Conservation (phyloP, 768 basidiomycete genomes). For the Suillus decipiens region DNA sequence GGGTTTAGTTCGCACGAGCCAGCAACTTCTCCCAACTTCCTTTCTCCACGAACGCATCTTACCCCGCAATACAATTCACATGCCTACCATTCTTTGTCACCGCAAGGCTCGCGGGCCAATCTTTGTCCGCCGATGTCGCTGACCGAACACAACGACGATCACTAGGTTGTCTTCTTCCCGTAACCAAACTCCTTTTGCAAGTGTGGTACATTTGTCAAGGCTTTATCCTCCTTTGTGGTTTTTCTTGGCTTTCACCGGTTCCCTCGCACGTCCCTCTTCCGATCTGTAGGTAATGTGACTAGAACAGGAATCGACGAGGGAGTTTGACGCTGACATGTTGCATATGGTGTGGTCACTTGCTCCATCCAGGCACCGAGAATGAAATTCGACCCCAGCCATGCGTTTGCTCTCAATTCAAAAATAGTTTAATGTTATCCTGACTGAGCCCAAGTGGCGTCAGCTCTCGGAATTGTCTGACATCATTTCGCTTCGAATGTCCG, state of each 20-base stretch:
- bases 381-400: not conserved
- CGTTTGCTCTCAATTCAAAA: not conserved
- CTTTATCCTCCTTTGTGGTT: not conserved
- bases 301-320: not conserved
- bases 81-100: not conserved
- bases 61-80: constrained; percentile 9
- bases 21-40: constrained; percentile 4
- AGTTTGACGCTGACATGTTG: not conserved
- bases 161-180: not conserved
- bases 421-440: not conserved
- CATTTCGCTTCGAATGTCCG: not conserved
- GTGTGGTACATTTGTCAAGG: not conserved
- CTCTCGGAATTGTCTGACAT: not conserved
- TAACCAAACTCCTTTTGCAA: not conserved
- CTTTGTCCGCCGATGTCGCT: not conserved
- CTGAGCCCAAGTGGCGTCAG: not conserved
- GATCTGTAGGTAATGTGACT: not conserved
- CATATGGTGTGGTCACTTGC: not conserved
- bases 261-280: not conserved
- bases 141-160: not conserved
- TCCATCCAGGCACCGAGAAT: constrained; percentile 11
- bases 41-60: constrained; percentile 3
- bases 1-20: constrained; percentile 11
- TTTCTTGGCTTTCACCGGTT: not conserved
- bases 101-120: not conserved